Evolutionary conservation across 108 stramenopile genomes (phyloP).

Genomic region (Pseudonitzschia multiseries): DNA sequence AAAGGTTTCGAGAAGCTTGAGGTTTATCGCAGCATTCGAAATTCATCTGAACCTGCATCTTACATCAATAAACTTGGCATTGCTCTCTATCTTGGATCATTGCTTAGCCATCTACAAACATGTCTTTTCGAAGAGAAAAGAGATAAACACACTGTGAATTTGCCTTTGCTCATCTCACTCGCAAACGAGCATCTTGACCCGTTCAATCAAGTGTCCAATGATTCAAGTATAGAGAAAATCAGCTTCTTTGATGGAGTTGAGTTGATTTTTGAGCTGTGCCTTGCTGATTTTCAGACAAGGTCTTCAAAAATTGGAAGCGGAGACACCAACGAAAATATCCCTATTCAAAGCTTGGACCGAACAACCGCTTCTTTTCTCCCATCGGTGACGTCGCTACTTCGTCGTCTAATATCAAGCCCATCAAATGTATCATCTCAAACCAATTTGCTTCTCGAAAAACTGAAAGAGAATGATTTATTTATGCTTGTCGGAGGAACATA

Average conservation of each 20-base stretch:
- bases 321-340: neutral
- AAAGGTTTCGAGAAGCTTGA: constrained; percentile 39
- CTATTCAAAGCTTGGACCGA: constrained; percentile 46
- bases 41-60: neutral
- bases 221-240: neutral
- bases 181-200: constrained; percentile 11
- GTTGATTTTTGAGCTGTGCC: constrained; percentile 59
- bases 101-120: constrained; percentile 55
- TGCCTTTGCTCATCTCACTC: constrained; percentile 55
- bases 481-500: constrained; percentile 23
- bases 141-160: constrained; percentile 63
- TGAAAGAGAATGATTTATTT: constrained; percentile 50
- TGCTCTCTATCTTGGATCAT: constrained; percentile 73
- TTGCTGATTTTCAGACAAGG: constrained; percentile 48
- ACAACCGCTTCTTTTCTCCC: constrained; percentile 72
- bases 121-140: constrained; percentile 78
- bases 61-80: constrained; percentile 16
- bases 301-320: neutral
- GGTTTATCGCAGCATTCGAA: neutral
- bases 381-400: constrained; percentile 55
- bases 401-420: constrained; percentile 54
- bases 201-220: neutral
- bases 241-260: constrained; percentile 54
- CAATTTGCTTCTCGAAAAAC: constrained; percentile 46
- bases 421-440: constrained; percentile 50